These are phyloP conservation scores for Ailanthus altissimus DNA, from an alignment of 345 rosid species.

Conservation along the genomic window DNA sequence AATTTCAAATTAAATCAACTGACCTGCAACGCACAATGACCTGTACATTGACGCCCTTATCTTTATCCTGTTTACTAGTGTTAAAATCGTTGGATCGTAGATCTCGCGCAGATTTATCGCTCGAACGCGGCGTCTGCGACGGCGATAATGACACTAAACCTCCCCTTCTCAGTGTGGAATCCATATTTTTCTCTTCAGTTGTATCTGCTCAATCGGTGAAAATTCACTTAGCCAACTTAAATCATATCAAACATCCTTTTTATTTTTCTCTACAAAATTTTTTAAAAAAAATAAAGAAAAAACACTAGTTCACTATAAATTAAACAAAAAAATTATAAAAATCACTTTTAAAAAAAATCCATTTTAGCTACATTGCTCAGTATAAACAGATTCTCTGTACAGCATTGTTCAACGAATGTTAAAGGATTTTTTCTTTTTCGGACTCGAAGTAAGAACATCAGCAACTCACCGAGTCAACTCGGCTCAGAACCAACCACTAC, in stretches of 20 bases:
- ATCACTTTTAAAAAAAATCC: background rate
- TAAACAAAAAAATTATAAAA: background rate
- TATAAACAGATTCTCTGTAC: background rate
- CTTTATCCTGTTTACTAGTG: slow-evolving; percentile 72
- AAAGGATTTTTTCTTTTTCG: background rate
- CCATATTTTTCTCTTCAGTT: slow-evolving; percentile 41
- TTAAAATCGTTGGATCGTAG: slow-evolving; percentile 80
- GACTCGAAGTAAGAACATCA: background rate
- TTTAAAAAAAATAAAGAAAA: too few species aligned
- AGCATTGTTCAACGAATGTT: background rate
- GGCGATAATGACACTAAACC: slow-evolving; percentile 77
- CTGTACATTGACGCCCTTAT: slow-evolving; percentile 97
- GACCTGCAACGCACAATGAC: slow-evolving; percentile 98
- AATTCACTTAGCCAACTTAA: slow-evolving; percentile 31
- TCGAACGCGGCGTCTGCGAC: slow-evolving; percentile 88
- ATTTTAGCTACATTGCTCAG: slow-evolving; percentile 5
- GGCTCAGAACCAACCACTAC: background rate
- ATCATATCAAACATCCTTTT: slow-evolving; percentile 15
- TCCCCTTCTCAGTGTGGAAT: slow-evolving; percentile 62
- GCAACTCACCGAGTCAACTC: slow-evolving; percentile 19
- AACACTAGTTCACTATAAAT: slow-evolving; percentile 14
- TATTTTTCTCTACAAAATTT: too few species aligned
- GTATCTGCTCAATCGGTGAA: slow-evolving; percentile 9
- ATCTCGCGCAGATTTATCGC: slow-evolving; percentile 79
- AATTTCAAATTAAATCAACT: background rate